phyloP scores from a whole-genome alignment of 1,284 basidiomycete species.

The Porphyrellus sp. region DNA sequence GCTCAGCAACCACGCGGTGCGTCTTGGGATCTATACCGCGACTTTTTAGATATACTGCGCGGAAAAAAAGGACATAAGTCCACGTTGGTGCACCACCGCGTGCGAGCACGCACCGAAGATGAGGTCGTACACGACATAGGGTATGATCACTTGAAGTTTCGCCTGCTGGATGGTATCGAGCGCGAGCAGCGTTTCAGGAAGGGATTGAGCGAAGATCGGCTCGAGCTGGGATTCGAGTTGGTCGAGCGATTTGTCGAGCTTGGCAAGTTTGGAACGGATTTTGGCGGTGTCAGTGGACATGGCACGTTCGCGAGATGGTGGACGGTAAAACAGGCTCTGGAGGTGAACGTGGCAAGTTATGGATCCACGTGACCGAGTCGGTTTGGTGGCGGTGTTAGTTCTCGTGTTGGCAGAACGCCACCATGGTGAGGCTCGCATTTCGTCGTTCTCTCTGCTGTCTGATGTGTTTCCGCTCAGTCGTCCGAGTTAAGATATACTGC shows the following conservation, averaged over 20 bases:
- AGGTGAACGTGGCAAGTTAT: constrained; percentile 3
- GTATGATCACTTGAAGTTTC: constrained; percentile 68
- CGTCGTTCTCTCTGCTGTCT: not conserved
- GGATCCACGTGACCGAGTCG: constrained; percentile 13
- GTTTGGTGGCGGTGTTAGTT: not conserved
- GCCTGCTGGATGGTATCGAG: constrained; percentile 76
- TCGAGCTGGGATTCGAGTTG: constrained; percentile 63
- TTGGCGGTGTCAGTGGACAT: constrained; percentile 58
- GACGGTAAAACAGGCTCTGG: too few species aligned
- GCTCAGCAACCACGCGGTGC: constrained; percentile 69
- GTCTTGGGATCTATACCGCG: constrained; percentile 73
- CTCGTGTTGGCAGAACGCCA: constrained; percentile 4
- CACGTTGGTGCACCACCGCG: not conserved
- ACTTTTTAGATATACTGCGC: constrained; percentile 71
- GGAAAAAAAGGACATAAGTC: not conserved
- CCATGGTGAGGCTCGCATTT: constrained; percentile 20
- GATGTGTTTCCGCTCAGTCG: constrained; percentile 45
- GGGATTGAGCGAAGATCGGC: constrained; percentile 58
- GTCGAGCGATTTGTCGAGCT: constrained; percentile 56
- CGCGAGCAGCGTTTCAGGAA: constrained; percentile 60
- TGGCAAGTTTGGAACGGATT: constrained; percentile 51
- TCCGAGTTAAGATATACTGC: constrained; percentile 92
- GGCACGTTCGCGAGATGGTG: not conserved
- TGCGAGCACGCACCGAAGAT: constrained; percentile 58
- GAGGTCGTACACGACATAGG: constrained; percentile 79